phyloP scores from a whole-genome alignment of 495 filamentous ascomycete species.

The Glarea lozoyensis region DNA sequence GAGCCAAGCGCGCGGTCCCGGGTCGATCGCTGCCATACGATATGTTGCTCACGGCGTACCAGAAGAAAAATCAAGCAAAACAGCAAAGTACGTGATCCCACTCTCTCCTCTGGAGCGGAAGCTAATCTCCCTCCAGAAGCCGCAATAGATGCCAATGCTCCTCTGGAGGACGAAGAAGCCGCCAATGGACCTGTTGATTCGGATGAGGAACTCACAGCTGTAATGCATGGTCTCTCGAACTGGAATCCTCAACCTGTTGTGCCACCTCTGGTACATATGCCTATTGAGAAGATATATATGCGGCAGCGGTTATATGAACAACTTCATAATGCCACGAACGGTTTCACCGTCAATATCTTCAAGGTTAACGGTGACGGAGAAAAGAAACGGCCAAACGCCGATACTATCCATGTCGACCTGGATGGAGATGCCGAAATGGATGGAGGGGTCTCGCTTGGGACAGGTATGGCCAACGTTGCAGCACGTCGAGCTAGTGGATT shows the following conservation, averaged over 20 bases:
- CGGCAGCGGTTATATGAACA: conserved; percentile 84
- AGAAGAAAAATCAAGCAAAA: conserved; percentile 98
- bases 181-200: conserved; percentile 72
- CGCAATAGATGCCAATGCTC: conserved; percentile 86
- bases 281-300: conserved; percentile 65
- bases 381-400: conserved; percentile 37
- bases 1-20: conserved; percentile 83
- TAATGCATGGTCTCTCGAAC: conserved; percentile 74
- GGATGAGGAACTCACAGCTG: conserved; percentile 82
- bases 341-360: conserved; percentile 47
- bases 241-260: conserved; percentile 66
- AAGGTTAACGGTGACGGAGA: conserved; percentile 18
- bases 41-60: conserved; percentile 85
- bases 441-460: background rate
- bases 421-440: conserved; percentile 11
- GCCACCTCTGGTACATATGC: conserved; percentile 56
- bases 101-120: background rate
- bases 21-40: conserved; percentile 91
- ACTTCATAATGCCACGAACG: conserved; percentile 63
- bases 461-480: conserved; percentile 8
- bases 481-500: conserved; percentile 10
- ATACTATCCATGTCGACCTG: conserved; percentile 20
- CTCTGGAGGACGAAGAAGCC: conserved; percentile 75
- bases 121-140: conserved; percentile 52
- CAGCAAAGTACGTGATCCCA: conserved; percentile 63